These are phyloP conservation scores for Fusarium napiforme DNA, from an alignment of 2,329 filamentous ascomycete species.

Conservation along the genomic window DNA sequence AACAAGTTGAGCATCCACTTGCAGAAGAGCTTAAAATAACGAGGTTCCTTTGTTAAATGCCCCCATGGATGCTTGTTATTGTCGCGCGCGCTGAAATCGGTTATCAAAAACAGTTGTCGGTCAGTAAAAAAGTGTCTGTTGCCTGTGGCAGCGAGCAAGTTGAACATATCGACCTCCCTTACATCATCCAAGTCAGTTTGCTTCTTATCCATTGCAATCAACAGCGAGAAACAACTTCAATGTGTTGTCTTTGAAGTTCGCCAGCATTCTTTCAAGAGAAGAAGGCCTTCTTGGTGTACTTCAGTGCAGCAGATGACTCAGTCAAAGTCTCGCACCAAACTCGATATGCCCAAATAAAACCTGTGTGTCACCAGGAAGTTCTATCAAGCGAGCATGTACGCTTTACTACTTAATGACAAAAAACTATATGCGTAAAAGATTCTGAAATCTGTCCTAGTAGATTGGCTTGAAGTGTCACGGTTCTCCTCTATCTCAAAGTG, in stretches of 20 bases:
- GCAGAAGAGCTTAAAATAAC: constrained; percentile 15
- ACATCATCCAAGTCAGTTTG: neutral
- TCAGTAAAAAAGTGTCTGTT: neutral
- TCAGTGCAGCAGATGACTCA: neutral
- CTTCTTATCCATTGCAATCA: neutral
- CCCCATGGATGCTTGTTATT: neutral
- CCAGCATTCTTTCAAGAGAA: neutral
- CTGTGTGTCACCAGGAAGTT: neutral
- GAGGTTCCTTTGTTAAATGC: neutral
- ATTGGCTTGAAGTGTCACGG: neutral
- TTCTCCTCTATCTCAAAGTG: neutral
- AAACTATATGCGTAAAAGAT: neutral
- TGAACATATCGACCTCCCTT: neutral
- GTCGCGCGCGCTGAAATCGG: too few species aligned
- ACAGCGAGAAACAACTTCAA: neutral
- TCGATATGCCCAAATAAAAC: neutral
- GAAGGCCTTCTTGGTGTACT: neutral
- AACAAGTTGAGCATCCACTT: neutral
- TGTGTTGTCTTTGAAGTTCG: neutral
- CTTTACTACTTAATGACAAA: neutral
- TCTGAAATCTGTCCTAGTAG: neutral
- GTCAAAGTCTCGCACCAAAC: neutral
- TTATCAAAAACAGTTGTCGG: neutral
- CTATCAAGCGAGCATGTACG: neutral
- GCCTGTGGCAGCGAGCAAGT: neutral